Conservation (phyloP, 2,329 filamentous ascomycete genomes). For the Xylaria sp. region DNA sequence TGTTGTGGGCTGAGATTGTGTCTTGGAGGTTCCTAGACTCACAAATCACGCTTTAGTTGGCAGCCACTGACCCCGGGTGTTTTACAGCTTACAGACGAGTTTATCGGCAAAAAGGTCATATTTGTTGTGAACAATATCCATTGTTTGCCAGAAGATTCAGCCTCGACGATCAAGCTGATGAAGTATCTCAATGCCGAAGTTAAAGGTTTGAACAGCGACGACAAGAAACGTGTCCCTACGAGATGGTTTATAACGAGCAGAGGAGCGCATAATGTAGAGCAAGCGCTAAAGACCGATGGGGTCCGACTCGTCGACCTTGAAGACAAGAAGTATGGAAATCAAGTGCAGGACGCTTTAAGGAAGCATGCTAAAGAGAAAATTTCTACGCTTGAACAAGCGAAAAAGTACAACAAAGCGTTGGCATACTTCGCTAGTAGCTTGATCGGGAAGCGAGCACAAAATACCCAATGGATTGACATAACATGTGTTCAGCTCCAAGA, state of each 20-base stretch:
- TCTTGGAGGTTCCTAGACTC: too few species aligned
- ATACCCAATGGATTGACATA: conserved; percentile 52
- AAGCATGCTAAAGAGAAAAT: conserved; percentile 47
- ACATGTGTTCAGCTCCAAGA: conserved; percentile 49
- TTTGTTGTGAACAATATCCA: conserved; percentile 51
- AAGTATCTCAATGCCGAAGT: conserved; percentile 42
- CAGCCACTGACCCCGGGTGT: too few species aligned
- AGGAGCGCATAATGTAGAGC: conserved; percentile 41
- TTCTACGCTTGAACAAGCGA: conserved; percentile 40
- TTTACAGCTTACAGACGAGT: conserved; percentile 46
- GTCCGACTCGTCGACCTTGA: conserved; percentile 46
- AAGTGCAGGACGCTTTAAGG: conserved; percentile 45
- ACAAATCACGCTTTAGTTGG: too few species aligned
- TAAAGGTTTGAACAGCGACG: conserved; percentile 30
- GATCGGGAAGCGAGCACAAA: conserved; percentile 49
- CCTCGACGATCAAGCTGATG: conserved; percentile 46
- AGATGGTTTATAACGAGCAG: conserved; percentile 51
- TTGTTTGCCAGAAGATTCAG: conserved; percentile 44
- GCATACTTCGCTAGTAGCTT: conserved; percentile 50
- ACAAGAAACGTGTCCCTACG: conserved; percentile 36
- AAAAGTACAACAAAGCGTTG: conserved; percentile 50
- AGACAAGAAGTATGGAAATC: conserved; percentile 45
- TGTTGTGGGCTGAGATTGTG: too few species aligned
- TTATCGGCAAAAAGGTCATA: conserved; percentile 45
- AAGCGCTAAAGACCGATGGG: conserved; percentile 38